Evolutionary conservation across 768 basidiomycete genomes (phyloP).

Genomic region (Boletus pseudopeckii): DNA sequence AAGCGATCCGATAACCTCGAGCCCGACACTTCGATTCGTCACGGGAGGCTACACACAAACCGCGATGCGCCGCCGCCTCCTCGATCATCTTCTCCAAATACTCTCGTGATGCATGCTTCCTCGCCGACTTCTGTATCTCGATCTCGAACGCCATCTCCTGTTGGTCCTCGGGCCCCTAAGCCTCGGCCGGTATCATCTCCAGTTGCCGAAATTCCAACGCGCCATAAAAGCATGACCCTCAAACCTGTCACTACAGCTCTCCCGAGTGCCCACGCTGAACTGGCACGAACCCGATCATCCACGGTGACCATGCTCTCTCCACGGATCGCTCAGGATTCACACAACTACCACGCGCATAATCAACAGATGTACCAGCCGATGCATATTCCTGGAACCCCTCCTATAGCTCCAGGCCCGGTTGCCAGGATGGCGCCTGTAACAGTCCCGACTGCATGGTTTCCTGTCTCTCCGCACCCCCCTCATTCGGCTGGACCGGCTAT

Average conservation of each 20-base stretch:
- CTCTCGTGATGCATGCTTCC: slow-evolving; percentile 5
- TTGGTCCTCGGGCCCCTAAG: slow-evolving; percentile 44
- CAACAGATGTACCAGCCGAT: slow-evolving; percentile 32
- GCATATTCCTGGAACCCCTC: slow-evolving; percentile 24
- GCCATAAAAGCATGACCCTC: slow-evolving; percentile 32
- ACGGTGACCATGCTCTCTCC: slow-evolving; percentile 27
- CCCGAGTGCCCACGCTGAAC: slow-evolving; percentile 20
- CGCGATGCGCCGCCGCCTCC: slow-evolving; percentile 29
- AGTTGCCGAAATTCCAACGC: slow-evolving; percentile 24
- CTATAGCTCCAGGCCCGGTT: slow-evolving; percentile 1
- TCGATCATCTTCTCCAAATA: slow-evolving; percentile 28
- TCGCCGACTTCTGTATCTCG: slow-evolving; percentile 30
- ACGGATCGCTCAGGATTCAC: slow-evolving; percentile 27
- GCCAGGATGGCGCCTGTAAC: slow-evolving; percentile 3
- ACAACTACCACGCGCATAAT: slow-evolving; percentile 31
- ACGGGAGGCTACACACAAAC: slow-evolving; percentile 20
- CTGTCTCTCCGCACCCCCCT: slow-evolving; percentile 6
- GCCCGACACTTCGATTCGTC: slow-evolving; percentile 5
- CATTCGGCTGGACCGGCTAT: slow-evolving; percentile 14
- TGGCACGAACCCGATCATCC: slow-evolving; percentile 27
- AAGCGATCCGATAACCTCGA: slow-evolving; percentile 26
- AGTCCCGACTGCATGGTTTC: slow-evolving; percentile 17
- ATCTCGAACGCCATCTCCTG: slow-evolving; percentile 47
- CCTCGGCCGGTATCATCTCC: slow-evolving; percentile 31
- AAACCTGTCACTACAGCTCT: slow-evolving; percentile 20